phyloP scores from a whole-genome alignment of 305 asterid species.

The Solanum hybrid region DNA sequence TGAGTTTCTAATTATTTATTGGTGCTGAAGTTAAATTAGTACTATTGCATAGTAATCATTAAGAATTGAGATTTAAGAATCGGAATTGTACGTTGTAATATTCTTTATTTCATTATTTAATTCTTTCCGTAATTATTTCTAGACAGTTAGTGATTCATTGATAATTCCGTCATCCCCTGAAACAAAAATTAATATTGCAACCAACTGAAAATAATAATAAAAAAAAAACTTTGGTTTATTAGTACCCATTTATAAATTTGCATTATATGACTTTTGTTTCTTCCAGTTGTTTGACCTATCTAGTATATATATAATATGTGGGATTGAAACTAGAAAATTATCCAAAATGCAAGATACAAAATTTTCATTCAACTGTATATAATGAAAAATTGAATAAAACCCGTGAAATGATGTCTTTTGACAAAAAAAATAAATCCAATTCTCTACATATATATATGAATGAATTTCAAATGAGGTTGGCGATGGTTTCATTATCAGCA shows the following conservation, averaged over 20 bases:
- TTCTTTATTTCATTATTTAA: background rate
- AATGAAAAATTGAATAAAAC: background rate
- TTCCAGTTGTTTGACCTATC: background rate
- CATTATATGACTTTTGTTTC: background rate
- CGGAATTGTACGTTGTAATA: background rate
- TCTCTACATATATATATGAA: background rate
- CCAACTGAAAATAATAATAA: background rate
- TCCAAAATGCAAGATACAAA: background rate
- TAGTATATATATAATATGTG: background rate
- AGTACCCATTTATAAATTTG: background rate
- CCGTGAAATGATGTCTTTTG: background rate
- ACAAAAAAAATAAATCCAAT: background rate
- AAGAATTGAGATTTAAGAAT: background rate
- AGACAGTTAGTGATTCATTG: background rate
- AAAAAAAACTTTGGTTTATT: background rate
- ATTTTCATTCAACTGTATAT: background rate
- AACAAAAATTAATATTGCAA: background rate
- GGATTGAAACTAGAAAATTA: background rate
- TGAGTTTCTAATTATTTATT: background rate
- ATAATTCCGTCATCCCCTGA: background rate
- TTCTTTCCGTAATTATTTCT: background rate
- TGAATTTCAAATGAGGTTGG: slow-evolving; percentile 11
- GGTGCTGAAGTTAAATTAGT: background rate
- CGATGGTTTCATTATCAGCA: slow-evolving; percentile 6
- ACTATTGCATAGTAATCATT: background rate